Base-by-base conservation (phyloP, 805 yeast species). In the Metschnikowia baotianmanensis region DNA sequence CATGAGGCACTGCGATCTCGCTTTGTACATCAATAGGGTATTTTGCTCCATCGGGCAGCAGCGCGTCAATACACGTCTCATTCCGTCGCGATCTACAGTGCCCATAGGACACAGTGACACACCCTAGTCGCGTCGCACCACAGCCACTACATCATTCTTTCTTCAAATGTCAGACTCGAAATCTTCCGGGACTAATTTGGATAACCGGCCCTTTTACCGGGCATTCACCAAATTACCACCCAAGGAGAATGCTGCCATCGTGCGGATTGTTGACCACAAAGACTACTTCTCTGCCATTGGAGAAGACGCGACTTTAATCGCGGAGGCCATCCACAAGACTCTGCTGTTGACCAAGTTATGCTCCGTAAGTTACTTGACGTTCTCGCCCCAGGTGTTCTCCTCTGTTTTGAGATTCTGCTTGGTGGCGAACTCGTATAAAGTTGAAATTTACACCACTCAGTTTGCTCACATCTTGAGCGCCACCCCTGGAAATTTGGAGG, bases 401-500 rank as follows among this genome's bases (percentile, higher is more conserved):
- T 79, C 78, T 42, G 72, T 91, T 31, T 62, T 90, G 42, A 77
- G 77, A 40, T 74, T 74, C 44, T 81, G 86, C 39, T 71, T 93
- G 17, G 69, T 89, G 32, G 86, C 82, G 29, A 71, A 76, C 34
- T 87, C 89, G 13, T 74, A 74, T 54, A 88, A 88, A 58, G 76
- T 93, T 13, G 96, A 90, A 56, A 76, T 93, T 13, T 91, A 85
- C 58, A 81, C 80, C 50, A 78, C 73, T 56, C 65, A 62, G 46
- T 91, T 96, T 77, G 70, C 61, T 36, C 65, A 76, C 38, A 51
- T 66, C 47, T 75, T 69, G 42, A 64, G 72, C 31, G 96, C 96
- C 0, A 83, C 96, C 1, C 97, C 98, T 0, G 99, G 99, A 5
- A 90, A 93, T 61, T 65, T 90, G 36, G 86, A 82, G 43, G 80